Evolutionary conservation across 352 stramenopile species (phyloP), one percentile per base, ranked within the genome.

Genomic region (Plasmopara muralis): DNA sequence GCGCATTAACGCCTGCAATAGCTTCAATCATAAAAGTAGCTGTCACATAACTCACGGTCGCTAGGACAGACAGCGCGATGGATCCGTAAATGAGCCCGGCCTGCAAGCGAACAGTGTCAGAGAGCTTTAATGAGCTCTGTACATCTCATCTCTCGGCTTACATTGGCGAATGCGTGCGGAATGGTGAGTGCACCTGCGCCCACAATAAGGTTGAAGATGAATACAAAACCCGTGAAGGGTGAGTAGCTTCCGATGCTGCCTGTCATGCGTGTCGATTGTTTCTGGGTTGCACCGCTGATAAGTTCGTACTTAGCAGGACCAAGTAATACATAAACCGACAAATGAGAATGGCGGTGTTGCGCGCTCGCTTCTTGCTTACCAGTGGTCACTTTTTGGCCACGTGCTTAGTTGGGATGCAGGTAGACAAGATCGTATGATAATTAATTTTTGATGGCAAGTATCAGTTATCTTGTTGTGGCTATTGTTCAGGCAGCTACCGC

Each of bases 171-270:
- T 15, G 83, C 77, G 53, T 87, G 83, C 28, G 83, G 83, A 47
- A 94, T 94, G 13, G 82, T 94, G 48, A 94, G 79, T 50, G 82
- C 84, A 33, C 84, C 84, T 29, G 84, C 83, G 44, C 82, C 84
- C 28, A 94, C 84, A 54, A 94, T 92, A 57, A 93, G 82, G 66
- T 94, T 94, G 66, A 94, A 93, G 65, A 94, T 86, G 70, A 94
- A 94, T n/a, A 94, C 71, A 56, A 94, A 94, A 66, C 82, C 84
- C 58, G 84, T 94, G 44, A 85, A 63, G 55, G 82, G 81, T 60
- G 83, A 90, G 67, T 93, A 93, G 66, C 74, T 87, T 13, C 79
- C 77, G 45, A 75, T 73, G 52, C 68, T 70, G 53, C 73, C 69
- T 29, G 71, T 70, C 79, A 87, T 89, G 29, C 13, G 57, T 15